Base-by-base conservation (phyloP, 805 yeast species). In the Saccharomycopsis capsularis region DNA sequence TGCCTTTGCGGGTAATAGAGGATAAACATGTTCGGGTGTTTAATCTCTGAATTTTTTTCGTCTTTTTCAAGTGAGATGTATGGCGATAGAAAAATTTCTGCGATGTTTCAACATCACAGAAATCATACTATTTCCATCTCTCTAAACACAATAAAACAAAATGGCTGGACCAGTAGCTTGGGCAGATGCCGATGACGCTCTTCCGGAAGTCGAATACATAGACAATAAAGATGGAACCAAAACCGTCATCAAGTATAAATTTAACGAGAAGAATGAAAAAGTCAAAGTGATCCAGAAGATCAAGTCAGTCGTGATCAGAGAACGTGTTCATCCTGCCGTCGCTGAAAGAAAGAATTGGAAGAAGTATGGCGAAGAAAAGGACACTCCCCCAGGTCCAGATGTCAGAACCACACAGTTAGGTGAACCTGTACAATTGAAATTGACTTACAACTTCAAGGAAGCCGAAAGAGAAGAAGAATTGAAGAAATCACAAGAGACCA, bases 341-440 rank as follows among this genome's bases (percentile, higher is more conserved):
- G 97, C 96, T n/a, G 75, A 71, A 50, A 85, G 98, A 68, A 83
- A 82, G 66, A 78, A 78, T 57, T 93, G 97, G 98, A 64, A 69
- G 53, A 87, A 87, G 66, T 93, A 81, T 66, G 99, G 98, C 50
- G 79, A 74, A 48, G 97, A 90, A 62, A 76, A 70, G 59, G 74
- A 71, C 54, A 71, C 80, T 24, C 77, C 85, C 2, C 78, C 89
- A 22, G 97, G 97, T 3, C 96, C 96, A 48, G 93, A 88, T 68
- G 74, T 81, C 51, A 78, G 84, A 60, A 88, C 96, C 46, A 90
- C 98, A 13, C 88, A 85, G 61, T 73, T 86, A 48, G 96, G 93
- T 56, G 97, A 90, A 60, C 82, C 79, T 57, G 86, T 87, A 38
- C 81, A 77, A 53, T 72, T 90, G 61, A 78, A 81, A 62, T 74